Percentiles rank a stretch among this genome's conserved stretches.
These are phyloP conservation scores for Mucor indicus DNA, from an alignment of 371 early-diverging fungal species.

Conservation along the genomic window DNA sequence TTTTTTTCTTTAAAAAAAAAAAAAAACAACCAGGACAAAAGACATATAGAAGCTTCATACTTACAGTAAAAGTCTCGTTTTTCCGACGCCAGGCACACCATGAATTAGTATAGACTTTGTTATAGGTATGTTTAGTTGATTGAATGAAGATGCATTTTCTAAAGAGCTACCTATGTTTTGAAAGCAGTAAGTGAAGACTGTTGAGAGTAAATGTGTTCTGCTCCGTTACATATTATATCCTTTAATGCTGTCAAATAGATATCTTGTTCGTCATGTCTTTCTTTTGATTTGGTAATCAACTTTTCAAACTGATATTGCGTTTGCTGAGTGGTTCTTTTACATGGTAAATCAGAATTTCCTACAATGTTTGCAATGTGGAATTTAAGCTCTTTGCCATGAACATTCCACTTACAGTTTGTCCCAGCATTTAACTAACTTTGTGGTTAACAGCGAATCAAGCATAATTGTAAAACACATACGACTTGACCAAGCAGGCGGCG, in stretches of 20 bases:
- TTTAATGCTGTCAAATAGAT: conserved; percentile 14
- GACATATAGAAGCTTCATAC: not conserved
- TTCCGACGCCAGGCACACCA: conserved; percentile 43
- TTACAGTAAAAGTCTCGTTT: conserved; percentile 33
- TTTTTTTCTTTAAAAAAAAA: not conserved
- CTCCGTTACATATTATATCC: conserved; percentile 26
- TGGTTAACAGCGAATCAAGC: no score
- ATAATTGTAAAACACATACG: no score
- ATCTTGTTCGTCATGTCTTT: conserved; percentile 5
- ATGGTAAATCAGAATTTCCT: not conserved
- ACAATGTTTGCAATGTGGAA: no score
- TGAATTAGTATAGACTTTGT: conserved; percentile 43
- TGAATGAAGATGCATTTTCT: conserved; percentile 21
- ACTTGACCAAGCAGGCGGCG: not conserved
- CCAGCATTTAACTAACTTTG: no score
- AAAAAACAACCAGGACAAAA: not conserved
- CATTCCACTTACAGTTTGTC: no score
- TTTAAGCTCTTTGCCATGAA: not conserved
- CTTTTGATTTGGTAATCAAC: not conserved
- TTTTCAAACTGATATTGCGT: not conserved
- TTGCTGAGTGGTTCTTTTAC: not conserved
- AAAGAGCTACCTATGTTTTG: conserved; percentile 26
- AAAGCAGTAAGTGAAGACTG: not conserved
- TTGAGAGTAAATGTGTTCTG: not conserved
- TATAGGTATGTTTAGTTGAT: conserved; percentile 26